Evolutionary conservation across 352 stramenopile genomes (phyloP).

Genomic region (Saprolegnia parasitica): DNA sequence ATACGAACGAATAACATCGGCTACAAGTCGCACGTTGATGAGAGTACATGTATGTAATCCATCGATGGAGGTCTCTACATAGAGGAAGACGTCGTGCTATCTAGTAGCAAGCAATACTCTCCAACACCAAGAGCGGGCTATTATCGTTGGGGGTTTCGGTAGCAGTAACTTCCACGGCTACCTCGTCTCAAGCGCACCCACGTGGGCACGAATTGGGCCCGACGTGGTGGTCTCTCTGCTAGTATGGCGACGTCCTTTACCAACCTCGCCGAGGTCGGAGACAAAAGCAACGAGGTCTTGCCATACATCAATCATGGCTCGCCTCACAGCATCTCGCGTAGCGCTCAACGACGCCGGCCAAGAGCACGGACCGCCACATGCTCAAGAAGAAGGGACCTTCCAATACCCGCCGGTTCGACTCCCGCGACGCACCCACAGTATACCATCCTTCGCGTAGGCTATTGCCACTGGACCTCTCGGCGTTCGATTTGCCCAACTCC

Average conservation of each 20-base stretch:
- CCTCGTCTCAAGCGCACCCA: not conserved
- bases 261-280: conserved; percentile 19
- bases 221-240: not conserved
- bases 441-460: not conserved
- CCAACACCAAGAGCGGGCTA: not conserved
- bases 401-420: conserved; percentile 1
- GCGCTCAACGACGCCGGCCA: conserved; percentile 7
- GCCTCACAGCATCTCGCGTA: not conserved
- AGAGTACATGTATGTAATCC: too few species aligned
- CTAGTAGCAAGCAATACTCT: too few species aligned
- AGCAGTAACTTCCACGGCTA: not conserved
- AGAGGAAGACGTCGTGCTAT: too few species aligned
- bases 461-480: conserved; percentile 24
- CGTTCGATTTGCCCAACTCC: conserved; percentile 13
- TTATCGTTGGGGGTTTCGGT: not conserved
- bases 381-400: conserved; percentile 21
- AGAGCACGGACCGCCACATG: conserved; percentile 5
- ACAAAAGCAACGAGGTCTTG: not conserved
- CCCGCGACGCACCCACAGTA: not conserved
- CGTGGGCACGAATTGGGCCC: not conserved
- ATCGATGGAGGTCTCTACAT: too few species aligned
- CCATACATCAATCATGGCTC: not conserved
- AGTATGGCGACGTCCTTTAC: conserved; percentile 18
- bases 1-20: too few species aligned
- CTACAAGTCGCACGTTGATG: too few species aligned